These are phyloP conservation scores for Aspergillus transmontanensis DNA, from an alignment of 2,329 filamentous ascomycete genomes.

Conservation along the genomic window DNA sequence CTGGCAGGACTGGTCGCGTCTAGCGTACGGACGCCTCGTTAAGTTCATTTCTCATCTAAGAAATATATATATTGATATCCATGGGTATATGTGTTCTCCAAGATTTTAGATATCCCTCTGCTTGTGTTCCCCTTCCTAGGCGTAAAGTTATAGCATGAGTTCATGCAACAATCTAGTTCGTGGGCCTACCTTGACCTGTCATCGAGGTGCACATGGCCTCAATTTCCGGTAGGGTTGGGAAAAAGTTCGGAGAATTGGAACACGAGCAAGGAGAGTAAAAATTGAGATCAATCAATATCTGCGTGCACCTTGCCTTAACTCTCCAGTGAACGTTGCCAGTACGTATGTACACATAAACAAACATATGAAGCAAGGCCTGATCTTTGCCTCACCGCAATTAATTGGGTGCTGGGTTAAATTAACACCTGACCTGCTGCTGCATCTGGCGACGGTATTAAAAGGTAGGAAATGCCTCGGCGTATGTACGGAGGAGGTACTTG, in stretches of 20 bases:
- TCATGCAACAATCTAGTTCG: neutral
- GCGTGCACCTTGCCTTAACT: neutral
- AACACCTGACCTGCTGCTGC: conserved; percentile 11
- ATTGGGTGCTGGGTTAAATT: neutral
- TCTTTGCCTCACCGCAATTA: neutral
- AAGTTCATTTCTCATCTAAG: neutral
- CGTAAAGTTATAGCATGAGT: neutral
- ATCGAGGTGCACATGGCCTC: neutral
- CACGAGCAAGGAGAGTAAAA: neutral
- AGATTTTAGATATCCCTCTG: neutral
- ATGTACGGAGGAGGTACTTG: neutral
- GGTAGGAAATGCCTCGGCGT: neutral
- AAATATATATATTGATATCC: neutral
- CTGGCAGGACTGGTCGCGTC: conserved; percentile 1
- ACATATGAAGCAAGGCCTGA: neutral
- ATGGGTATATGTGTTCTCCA: neutral
- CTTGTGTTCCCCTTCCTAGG: neutral
- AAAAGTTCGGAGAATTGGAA: neutral
- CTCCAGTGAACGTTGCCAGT: neutral
- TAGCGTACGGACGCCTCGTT: neutral
- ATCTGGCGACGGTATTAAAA: neutral
- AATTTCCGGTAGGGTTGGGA: neutral
- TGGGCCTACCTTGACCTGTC: neutral
- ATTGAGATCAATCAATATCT: neutral
- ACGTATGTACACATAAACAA: neutral